Percentiles rank a stretch among this genome's conserved stretches.
Conservation (phyloP, 2,329 filamentous ascomycete species). For the Venturia effusa region DNA sequence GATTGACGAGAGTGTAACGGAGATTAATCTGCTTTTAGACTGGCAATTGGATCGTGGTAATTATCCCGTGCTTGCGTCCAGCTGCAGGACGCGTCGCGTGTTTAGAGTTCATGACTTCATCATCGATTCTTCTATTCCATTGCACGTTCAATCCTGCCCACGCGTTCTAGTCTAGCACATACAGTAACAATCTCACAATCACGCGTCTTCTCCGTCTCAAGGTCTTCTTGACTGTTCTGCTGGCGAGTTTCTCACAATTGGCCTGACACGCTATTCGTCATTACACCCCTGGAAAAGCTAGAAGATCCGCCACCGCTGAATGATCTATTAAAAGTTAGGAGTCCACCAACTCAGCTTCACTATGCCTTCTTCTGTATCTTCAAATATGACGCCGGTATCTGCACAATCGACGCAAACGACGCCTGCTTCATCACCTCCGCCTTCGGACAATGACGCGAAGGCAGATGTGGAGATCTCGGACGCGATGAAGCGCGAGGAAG, state of each 20-base stretch:
- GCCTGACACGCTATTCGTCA: not conserved
- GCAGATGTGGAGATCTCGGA: slow-evolving; percentile 15
- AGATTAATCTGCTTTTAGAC: not conserved
- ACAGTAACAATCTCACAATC: not conserved
- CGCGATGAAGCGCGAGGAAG: slow-evolving; percentile 35
- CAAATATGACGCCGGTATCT: not conserved
- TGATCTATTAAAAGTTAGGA: not conserved
- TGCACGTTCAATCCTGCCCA: not conserved
- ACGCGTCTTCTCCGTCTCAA: not conserved
- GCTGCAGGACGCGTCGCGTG: not conserved
- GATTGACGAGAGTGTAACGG: not conserved
- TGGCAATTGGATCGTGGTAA: not conserved
- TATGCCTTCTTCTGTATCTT: slow-evolving; percentile 8
- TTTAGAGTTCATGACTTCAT: not conserved
- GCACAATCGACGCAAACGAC: not conserved
- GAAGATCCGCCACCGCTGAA: not conserved
- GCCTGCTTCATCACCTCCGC: slow-evolving; percentile 12
- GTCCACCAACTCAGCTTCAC: not conserved
- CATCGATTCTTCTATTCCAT: not conserved
- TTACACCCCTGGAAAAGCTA: not conserved
- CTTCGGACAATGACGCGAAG: not conserved
- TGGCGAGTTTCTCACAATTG: not conserved
- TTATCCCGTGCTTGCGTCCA: not conserved
- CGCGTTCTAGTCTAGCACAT: not conserved
- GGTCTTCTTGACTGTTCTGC: not conserved